These are phyloP conservation scores for Claviceps purpurea DNA, from an alignment of 2,329 filamentous ascomycete genomes.

Conservation along the genomic window DNA sequence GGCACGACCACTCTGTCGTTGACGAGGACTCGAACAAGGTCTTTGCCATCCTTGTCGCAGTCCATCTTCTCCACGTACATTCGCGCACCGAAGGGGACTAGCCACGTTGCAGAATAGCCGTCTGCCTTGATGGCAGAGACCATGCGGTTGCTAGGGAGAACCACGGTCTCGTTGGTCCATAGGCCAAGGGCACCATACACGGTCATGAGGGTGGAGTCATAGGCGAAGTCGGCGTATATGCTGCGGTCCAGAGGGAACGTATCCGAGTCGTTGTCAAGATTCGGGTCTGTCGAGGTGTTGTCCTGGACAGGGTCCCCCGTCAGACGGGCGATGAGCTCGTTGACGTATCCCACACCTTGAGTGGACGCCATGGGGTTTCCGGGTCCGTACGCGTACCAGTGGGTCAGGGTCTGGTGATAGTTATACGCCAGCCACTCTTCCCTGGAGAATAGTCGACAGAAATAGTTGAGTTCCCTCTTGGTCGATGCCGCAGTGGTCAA, in stretches of 20 bases:
- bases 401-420: slow-evolving; percentile 67
- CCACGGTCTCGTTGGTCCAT: slow-evolving; percentile 48
- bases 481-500: slow-evolving; percentile 61
- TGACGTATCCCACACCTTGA: slow-evolving; percentile 76
- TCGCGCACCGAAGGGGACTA: slow-evolving; percentile 67
- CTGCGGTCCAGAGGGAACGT: slow-evolving; percentile 60
- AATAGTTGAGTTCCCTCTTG: slow-evolving; percentile 41
- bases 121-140: slow-evolving; percentile 37
- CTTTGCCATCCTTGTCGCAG: slow-evolving; percentile 44
- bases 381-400: slow-evolving; percentile 70
- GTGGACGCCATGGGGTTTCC: slow-evolving; percentile 71
- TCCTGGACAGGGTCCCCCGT: slow-evolving; percentile 57
- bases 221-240: slow-evolving; percentile 81
- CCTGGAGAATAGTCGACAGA: slow-evolving; percentile 62
- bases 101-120: slow-evolving; percentile 65
- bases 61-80: slow-evolving; percentile 81
- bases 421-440: slow-evolving; percentile 68
- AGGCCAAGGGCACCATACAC: slow-evolving; percentile 67
- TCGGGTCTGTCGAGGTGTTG: slow-evolving; percentile 62
- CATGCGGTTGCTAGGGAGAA: slow-evolving; percentile 37
- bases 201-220: slow-evolving; percentile 76
- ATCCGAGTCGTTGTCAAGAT: slow-evolving; percentile 49
- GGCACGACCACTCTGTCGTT: slow-evolving; percentile 73
- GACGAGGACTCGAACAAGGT: slow-evolving; percentile 65
- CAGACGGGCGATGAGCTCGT: slow-evolving; percentile 74